Percentiles rank a stretch among this genome's conserved stretches.
Evolutionary conservation across 768 basidiomycete genomes (phyloP).

Genomic region (Tricholoma sp.): DNA sequence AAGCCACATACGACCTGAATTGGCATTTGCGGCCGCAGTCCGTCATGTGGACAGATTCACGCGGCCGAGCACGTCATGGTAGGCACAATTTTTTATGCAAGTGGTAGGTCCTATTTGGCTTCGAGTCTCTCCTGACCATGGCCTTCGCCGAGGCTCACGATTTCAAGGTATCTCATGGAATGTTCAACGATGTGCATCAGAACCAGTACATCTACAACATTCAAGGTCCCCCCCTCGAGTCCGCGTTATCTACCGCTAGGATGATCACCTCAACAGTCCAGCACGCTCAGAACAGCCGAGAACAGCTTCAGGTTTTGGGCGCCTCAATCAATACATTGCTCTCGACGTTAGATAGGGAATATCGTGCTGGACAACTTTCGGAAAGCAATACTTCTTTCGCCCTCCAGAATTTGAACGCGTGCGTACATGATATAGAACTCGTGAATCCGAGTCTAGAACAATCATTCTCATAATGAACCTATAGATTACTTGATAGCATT

Average conservation of each 20-base stretch:
- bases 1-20: too few relatives aligned
- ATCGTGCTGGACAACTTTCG: neutral
- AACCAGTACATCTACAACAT: neutral
- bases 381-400: neutral
- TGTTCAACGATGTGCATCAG: neutral
- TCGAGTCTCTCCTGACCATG: too few relatives aligned
- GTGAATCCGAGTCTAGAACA: neutral
- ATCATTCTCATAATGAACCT: too few relatives aligned
- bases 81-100: too few relatives aligned
- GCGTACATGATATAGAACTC: too few relatives aligned
- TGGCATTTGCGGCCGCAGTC: too few relatives aligned
- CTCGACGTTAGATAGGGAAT: neutral
- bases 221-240: neutral
- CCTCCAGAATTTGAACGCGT: neutral
- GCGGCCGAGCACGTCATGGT: too few relatives aligned
- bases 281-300: neutral
- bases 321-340: neutral
- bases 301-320: neutral
- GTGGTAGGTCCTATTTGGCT: too few relatives aligned
- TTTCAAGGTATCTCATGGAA: neutral
- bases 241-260: neutral
- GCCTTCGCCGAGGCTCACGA: neutral
- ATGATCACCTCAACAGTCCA: neutral
- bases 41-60: too few relatives aligned
- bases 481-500: too few relatives aligned